These are phyloP conservation scores for Calonectria pteridis DNA, from an alignment of 2,329 filamentous ascomycete species.

Conservation along the genomic window DNA sequence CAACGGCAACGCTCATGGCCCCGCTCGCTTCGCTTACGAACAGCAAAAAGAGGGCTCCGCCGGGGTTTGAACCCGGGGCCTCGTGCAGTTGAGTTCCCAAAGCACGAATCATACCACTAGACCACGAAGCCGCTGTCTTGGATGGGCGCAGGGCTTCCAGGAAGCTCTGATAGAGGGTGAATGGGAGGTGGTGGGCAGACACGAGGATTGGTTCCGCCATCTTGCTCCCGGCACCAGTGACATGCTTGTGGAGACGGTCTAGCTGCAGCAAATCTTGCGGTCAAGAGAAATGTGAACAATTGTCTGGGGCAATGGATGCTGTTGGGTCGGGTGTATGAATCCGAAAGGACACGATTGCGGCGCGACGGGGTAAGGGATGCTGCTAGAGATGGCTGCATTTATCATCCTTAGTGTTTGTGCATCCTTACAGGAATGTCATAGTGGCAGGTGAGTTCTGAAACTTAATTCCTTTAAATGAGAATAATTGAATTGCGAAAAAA, in stretches of 20 bases:
- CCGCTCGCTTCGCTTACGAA: neutral
- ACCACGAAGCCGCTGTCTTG: conserved; percentile 13
- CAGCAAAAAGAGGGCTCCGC: conserved; percentile 13
- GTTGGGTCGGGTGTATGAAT: neutral
- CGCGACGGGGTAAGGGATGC: neutral
- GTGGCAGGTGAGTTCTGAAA: too few species aligned
- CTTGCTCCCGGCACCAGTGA: neutral
- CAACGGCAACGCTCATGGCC: neutral
- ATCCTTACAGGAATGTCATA: too few species aligned
- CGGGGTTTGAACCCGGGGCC: conserved; percentile 18
- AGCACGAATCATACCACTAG: conserved; percentile 21
- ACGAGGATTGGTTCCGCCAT: neutral
- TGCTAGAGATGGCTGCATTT: too few species aligned
- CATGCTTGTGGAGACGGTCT: neutral
- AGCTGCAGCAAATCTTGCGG: neutral
- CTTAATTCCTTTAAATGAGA: too few species aligned
- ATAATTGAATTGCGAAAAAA: too few species aligned
- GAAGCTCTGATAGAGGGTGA: neutral
- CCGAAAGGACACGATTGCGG: neutral
- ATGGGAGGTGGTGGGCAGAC: neutral
- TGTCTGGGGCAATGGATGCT: neutral
- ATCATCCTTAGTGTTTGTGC: too few species aligned
- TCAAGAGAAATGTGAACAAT: neutral
- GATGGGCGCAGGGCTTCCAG: neutral
- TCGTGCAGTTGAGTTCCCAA: conserved; percentile 10